A percentile compares a stretch with the other conserved stretches of the same genome.
phyloP scores from a whole-genome alignment of 768 basidiomycete species.

The Russula sp. region DNA sequence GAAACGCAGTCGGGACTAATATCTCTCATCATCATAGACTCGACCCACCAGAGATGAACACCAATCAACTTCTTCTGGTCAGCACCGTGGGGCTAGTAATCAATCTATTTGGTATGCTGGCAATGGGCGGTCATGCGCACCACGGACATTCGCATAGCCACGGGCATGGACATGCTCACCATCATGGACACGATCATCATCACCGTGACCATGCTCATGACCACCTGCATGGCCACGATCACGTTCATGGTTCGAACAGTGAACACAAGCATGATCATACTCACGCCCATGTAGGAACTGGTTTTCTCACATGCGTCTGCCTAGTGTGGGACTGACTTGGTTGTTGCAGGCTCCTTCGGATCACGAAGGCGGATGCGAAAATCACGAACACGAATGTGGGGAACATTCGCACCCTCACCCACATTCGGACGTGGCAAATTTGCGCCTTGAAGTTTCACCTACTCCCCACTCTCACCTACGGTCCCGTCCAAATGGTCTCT shows the following conservation, averaged over 20 bases:
- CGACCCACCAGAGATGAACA: constrained; percentile 97
- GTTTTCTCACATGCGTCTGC: background rate
- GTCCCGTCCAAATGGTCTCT: constrained; percentile 26
- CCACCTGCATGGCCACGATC: constrained; percentile 19
- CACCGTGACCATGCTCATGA: constrained; percentile 25
- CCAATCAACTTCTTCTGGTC: constrained; percentile 82
- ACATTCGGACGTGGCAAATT: background rate
- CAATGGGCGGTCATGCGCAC: constrained; percentile 93
- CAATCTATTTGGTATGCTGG: constrained; percentile 97
- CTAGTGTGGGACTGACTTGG: constrained; percentile 3
- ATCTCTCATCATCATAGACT: constrained; percentile 38
- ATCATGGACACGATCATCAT: constrained; percentile 11
- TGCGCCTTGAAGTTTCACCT: background rate
- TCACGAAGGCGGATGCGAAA: constrained; percentile 21
- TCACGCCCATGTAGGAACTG: background rate
- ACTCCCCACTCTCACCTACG: constrained; percentile 23
- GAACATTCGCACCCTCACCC: constrained; percentile 13
- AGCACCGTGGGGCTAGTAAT: constrained; percentile 85
- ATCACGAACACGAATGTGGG: constrained; percentile 21
- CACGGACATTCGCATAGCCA: constrained; percentile 54
- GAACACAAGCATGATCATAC: constrained; percentile 24
- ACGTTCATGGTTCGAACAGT: background rate
- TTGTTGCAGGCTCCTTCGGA: constrained; percentile 6
- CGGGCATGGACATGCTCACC: constrained; percentile 28
- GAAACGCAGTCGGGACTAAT: background rate